Conservation (phyloP, 257 asterid species). For the Lantana camara region DNA sequence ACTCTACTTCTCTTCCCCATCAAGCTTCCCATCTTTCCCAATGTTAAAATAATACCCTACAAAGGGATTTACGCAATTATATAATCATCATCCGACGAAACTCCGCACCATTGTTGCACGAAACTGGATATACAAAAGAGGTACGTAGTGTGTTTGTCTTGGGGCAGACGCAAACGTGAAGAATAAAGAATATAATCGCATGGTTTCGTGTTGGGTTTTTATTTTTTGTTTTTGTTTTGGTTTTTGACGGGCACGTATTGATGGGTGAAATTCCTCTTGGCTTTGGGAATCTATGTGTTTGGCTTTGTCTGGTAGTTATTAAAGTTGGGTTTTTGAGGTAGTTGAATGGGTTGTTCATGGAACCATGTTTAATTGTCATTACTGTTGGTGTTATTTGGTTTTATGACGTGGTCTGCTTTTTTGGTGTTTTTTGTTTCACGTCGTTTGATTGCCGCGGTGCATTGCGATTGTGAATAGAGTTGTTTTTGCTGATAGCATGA, state of each 20-base stretch:
- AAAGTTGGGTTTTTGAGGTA: constrained; percentile 19
- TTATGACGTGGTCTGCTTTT: constrained; percentile 23
- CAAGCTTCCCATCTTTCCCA: constrained; percentile 16
- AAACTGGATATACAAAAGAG: constrained; percentile 12
- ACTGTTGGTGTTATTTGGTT: background rate
- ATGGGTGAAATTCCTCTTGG: constrained; percentile 22
- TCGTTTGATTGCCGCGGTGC: constrained; percentile 31
- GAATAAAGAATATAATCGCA: constrained; percentile 13
- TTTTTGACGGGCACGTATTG: background rate
- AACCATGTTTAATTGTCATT: constrained; percentile 12
- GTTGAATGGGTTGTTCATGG: constrained; percentile 10
- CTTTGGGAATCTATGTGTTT: background rate
- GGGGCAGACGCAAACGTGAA: constrained; percentile 20
- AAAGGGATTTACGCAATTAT: background rate
- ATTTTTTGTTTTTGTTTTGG: background rate
- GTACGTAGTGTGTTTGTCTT: background rate
- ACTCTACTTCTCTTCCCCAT: constrained; percentile 14
- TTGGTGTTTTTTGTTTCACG: constrained; percentile 28
- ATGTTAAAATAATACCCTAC: background rate
- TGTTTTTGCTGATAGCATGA: constrained; percentile 29
- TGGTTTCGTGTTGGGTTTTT: constrained; percentile 28
- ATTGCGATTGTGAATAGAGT: constrained; percentile 31
- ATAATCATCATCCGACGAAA: constrained; percentile 26
- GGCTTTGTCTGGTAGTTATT: constrained; percentile 10
- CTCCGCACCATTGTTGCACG: constrained; percentile 33